Conservation (phyloP, 768 basidiomycete species). For the Pleurotus pulmonarius region DNA sequence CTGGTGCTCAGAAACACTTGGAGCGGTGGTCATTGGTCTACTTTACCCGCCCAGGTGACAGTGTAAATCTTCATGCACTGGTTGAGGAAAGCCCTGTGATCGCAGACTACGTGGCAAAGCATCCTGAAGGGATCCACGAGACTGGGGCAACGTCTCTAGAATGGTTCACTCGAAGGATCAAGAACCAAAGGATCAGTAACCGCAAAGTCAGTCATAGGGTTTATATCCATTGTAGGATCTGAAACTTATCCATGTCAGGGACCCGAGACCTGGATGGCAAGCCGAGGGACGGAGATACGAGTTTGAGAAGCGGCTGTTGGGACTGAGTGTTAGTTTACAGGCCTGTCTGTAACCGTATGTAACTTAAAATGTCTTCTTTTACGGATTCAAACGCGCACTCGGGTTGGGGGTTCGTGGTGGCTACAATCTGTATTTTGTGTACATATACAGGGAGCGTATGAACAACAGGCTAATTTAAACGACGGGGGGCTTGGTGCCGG, state of each 20-base stretch:
- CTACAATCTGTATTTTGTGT: not conserved
- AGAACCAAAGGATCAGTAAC: constrained; percentile 18
- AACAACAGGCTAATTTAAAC: constrained; percentile 35
- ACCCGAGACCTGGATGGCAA: constrained; percentile 16
- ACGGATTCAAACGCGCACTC: too few species aligned
- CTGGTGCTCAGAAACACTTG: constrained; percentile 34
- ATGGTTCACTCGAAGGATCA: constrained; percentile 19
- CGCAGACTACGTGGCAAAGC: constrained; percentile 26
- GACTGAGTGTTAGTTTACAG: too few species aligned
- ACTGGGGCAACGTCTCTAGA: constrained; percentile 12
- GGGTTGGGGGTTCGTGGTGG: not conserved
- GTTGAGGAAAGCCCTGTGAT: constrained; percentile 34
- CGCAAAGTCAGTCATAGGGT: constrained; percentile 11
- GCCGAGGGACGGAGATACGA: constrained; percentile 14
- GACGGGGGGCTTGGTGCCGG: constrained; percentile 75
- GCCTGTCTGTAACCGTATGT: too few species aligned
- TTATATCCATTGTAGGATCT: not conserved
- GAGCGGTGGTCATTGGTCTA: constrained; percentile 49
- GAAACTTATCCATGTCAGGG: not conserved
- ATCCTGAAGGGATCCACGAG: constrained; percentile 18
- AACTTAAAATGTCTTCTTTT: too few species aligned
- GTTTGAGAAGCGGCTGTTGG: not conserved
- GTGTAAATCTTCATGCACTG: constrained; percentile 33
- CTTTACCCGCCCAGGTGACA: constrained; percentile 44
- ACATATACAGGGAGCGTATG: not conserved